A percentile compares a stretch with the other conserved stretches of the same genome.
phyloP scores from a whole-genome alignment of 2,329 filamentous ascomycete genomes.

The Tolypocladium ophioglossoides region DNA sequence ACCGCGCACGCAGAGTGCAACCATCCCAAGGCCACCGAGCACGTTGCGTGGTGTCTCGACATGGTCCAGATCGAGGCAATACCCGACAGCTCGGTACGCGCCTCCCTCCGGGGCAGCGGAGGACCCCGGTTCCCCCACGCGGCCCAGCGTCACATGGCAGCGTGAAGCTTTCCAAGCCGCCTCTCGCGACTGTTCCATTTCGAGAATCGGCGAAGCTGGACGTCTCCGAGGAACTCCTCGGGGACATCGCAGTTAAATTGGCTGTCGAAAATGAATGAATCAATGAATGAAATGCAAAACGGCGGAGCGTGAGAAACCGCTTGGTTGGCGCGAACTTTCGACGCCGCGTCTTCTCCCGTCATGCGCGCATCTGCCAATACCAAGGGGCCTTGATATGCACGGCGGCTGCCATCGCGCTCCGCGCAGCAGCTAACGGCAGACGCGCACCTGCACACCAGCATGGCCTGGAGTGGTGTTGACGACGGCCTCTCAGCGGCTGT shows the following conservation, averaged over 20 bases:
- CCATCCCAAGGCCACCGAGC: not conserved
- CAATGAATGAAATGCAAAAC: too few relatives aligned
- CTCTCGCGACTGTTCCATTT: too few relatives aligned
- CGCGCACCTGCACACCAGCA: not conserved
- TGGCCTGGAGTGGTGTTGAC: not conserved
- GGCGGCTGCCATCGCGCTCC: not conserved
- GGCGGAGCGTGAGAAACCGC: too few relatives aligned
- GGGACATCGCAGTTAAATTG: not conserved
- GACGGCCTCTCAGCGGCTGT: not conserved
- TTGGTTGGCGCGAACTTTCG: not conserved
- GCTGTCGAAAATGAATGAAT: not conserved
- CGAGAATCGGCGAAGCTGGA: too few relatives aligned
- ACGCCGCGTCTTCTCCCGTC: not conserved
- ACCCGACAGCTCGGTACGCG: not conserved
- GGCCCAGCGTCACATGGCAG: not conserved
- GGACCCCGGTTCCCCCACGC: not conserved
- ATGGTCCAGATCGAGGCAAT: not conserved
- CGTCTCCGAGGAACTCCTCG: too few relatives aligned
- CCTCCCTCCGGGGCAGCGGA: not conserved
- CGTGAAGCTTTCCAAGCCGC: not conserved
- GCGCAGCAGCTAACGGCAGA: not conserved
- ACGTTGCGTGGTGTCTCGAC: not conserved
- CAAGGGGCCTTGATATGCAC: not conserved
- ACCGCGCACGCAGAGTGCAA: not conserved
- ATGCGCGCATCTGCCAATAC: too few relatives aligned